Percentiles rank a stretch among this genome's conserved stretches.
These are phyloP conservation scores for Globisporangium irregulare DNA, from an alignment of 352 stramenopile genomes.

Conservation along the genomic window DNA sequence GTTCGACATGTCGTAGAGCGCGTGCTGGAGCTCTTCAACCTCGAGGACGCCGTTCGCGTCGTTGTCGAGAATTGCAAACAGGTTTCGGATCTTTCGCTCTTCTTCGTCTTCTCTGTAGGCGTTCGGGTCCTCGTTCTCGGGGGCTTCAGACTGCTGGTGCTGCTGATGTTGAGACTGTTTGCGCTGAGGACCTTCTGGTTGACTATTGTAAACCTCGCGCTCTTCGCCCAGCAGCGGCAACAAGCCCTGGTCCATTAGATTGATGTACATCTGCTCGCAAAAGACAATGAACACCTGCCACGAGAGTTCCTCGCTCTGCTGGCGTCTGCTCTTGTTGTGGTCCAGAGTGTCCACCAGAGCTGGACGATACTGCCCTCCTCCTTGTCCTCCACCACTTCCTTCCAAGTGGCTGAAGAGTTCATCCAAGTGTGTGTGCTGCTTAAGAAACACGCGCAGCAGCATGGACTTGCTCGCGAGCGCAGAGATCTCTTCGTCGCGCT, in stretches of 20 bases:
- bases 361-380: background rate
- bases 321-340: background rate
- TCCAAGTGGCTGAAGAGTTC: conserved; percentile 25
- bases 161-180: background rate
- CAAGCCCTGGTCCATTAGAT: conserved; percentile 39
- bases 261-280: conserved; percentile 46
- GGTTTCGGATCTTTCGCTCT: conserved; percentile 38
- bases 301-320: conserved; percentile 31
- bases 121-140: conserved; percentile 7
- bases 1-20: conserved; percentile 32
- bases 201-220: background rate
- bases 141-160: background rate
- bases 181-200: background rate
- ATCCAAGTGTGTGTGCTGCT: conserved; percentile 39
- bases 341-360: conserved; percentile 2
- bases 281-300: conserved; percentile 51
- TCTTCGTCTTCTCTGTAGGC: conserved; percentile 31
- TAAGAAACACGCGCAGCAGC: conserved; percentile 48
- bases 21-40: conserved; percentile 50
- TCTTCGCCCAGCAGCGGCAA: background rate
- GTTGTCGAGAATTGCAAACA: conserved; percentile 57
- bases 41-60: conserved; percentile 62
- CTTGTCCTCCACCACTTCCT: background rate
- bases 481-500: conserved; percentile 56
- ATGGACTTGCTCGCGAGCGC: conserved; percentile 40